Base-by-base conservation (phyloP, 306 rosid genomes). In the Malus sieversii region DNA sequence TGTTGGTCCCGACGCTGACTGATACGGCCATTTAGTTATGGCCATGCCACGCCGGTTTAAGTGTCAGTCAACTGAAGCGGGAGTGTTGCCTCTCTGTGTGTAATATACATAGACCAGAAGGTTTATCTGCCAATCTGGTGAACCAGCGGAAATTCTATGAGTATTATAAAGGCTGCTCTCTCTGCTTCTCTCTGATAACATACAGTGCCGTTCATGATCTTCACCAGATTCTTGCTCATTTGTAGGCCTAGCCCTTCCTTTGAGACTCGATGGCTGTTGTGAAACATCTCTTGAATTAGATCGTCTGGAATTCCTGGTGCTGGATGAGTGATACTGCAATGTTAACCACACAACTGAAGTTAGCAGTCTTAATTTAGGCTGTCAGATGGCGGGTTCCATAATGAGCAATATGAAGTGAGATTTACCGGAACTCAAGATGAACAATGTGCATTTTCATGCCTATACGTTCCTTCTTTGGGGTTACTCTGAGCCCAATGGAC, bases 201-300 rank as follows among this genome's bases (percentile, higher is more conserved):
- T 68, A 85, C 88, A 42, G 75, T 81, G 70, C 85, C 88, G 52
- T 85, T 81, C 88, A 85, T 82, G 52, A 78, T 78, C 83, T 82
- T 82, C 77, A 82, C 85, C 57, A 85, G 82, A 68, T 82, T 82
- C 13, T 85, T 81, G 81, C 84, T 75, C 27, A 78, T 73, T 71
- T 67, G 72, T 48, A 85, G 70, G 75, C 84, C 79, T 8, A 82
- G 75, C 48, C 85, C 88, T 82, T 85, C 88, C 77, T 71, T 72
- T 3, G 85, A 85, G 77, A 68, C 40, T 20, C 11, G 27, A 18
- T 38, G 40, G 79, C 69, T 68, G 63, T 73, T 29, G 44, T 76
- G 77, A 51, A 85, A 85, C 88, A 79, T 85, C 80, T 85, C 82
- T 38, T 60, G 79, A 58, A 85, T 81, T 70, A 85, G 60, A 60